These are phyloP conservation scores for Trichoderma cornu-damae DNA, from an alignment of 2,329 filamentous ascomycete species.

Conservation along the genomic window DNA sequence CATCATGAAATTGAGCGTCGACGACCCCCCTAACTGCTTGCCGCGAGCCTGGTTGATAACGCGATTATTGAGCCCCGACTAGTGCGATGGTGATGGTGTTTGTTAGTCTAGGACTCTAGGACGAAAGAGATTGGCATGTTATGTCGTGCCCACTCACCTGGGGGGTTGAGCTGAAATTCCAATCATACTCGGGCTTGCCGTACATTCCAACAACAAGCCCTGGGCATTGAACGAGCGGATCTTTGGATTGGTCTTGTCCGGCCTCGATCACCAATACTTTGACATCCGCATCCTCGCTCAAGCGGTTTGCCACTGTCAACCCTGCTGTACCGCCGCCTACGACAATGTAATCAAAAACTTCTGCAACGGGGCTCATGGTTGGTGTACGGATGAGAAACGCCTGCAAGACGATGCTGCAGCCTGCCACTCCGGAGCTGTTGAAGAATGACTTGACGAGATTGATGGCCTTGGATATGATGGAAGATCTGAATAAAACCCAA, in stretches of 20 bases:
- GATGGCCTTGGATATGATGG: neutral
- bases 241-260: slow-evolving; percentile 20
- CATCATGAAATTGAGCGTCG: slow-evolving; percentile 50
- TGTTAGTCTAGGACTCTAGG: neutral
- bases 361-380: neutral
- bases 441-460: neutral
- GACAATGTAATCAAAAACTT: slow-evolving; percentile 25
- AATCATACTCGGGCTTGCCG: slow-evolving; percentile 22
- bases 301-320: slow-evolving; percentile 26
- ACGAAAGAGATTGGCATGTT: too few relatives aligned
- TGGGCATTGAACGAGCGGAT: slow-evolving; percentile 21
- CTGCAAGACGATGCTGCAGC: neutral
- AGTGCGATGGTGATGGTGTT: neutral
- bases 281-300: slow-evolving; percentile 24
- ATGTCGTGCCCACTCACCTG: slow-evolving; percentile 18
- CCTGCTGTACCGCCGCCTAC: slow-evolving; percentile 29
- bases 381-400: neutral
- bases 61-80: slow-evolving; percentile 19
- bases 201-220: slow-evolving; percentile 22
- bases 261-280: slow-evolving; percentile 28
- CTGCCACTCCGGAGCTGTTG: neutral
- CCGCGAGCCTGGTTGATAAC: slow-evolving; percentile 37
- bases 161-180: slow-evolving; percentile 24
- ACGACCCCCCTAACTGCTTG: slow-evolving; percentile 52
- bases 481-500: neutral